Percentiles rank a stretch among this genome's conserved stretches.
Conservation (phyloP, 164 flowering plant species). For the Kingdonia uniflora region DNA sequence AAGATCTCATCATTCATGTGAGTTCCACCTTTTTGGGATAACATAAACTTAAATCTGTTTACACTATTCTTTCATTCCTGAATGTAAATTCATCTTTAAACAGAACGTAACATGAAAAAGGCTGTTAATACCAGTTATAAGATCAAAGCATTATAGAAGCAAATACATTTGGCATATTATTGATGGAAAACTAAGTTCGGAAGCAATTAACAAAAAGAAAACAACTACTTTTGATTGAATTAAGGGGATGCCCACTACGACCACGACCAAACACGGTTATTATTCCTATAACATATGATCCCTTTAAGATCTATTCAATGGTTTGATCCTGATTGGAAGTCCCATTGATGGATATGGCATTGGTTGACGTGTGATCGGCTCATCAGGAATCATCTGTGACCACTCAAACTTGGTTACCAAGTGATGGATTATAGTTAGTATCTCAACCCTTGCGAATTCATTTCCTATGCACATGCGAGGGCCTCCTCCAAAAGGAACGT, state of each 20-base stretch:
- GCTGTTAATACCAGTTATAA: background rate
- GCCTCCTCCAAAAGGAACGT: constrained; percentile 18
- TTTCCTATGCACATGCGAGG: constrained; percentile 13
- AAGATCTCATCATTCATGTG: constrained; percentile 17
- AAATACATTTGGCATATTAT: no score
- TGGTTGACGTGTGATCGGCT: constrained; percentile 21
- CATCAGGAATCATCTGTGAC: constrained; percentile 19
- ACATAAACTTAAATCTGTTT: no score
- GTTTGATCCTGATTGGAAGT: constrained; percentile 21
- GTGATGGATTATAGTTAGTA: constrained; percentile 5
- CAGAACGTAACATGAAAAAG: background rate
- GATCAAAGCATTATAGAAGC: no score
- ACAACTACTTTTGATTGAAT: no score
- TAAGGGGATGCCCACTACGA: no score
- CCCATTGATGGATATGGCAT: constrained; percentile 29
- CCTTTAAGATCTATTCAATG: background rate
- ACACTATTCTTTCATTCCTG: background rate
- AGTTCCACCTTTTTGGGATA: no score
- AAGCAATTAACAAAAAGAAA: no score
- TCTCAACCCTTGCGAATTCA: constrained; percentile 9
- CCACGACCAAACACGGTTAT: no score
- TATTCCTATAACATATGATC: no score
- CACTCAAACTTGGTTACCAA: constrained; percentile 17
- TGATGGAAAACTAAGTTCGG: no score
- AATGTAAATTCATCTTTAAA: background rate